These are phyloP conservation scores for Calonectria pseudoreteaudii DNA, from an alignment of 2,329 filamentous ascomycete genomes.

Conservation along the genomic window DNA sequence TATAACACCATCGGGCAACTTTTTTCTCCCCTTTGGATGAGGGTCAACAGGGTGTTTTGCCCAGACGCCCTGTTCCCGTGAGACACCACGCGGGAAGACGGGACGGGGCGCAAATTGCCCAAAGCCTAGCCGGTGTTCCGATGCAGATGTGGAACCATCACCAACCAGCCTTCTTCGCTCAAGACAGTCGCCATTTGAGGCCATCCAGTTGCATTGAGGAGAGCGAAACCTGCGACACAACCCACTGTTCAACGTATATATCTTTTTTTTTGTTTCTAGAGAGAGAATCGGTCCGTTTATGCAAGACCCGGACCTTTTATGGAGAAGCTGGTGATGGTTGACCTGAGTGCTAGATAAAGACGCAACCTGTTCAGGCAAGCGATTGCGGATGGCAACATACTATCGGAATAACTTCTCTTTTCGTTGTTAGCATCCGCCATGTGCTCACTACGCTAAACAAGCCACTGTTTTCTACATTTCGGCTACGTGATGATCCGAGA, in stretches of 20 bases:
- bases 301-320: neutral
- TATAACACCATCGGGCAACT: neutral
- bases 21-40: neutral
- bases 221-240: neutral
- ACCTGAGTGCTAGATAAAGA: neutral
- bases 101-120: constrained; percentile 4
- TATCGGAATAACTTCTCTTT: constrained; percentile 6
- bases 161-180: neutral
- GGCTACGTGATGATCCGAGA: neutral
- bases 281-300: constrained; percentile 1
- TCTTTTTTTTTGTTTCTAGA: neutral
- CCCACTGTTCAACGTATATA: neutral
- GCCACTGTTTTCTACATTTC: neutral
- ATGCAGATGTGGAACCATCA: neutral
- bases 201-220: neutral
- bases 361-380: neutral
- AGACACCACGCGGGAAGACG: constrained; percentile 1
- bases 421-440: neutral
- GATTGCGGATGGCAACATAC: neutral
- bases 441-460: neutral
- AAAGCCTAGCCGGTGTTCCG: neutral
- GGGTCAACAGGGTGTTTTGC: neutral
- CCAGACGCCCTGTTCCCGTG: neutral
- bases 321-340: neutral
- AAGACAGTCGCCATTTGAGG: neutral